Base-by-base conservation (phyloP, 495 filamentous ascomycete genomes). In the Tuber melanosporum region DNA sequence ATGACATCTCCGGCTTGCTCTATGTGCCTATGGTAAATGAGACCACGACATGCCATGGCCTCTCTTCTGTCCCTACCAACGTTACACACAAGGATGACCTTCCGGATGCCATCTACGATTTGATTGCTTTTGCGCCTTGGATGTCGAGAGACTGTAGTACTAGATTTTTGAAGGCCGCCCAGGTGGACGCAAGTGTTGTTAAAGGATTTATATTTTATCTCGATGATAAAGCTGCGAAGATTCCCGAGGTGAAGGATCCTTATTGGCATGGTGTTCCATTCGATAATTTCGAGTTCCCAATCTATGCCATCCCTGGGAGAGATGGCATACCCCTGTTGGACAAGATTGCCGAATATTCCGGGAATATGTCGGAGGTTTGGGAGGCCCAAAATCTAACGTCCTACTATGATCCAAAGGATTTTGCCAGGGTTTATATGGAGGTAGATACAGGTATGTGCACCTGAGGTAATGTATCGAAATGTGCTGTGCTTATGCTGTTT, bases 111-210 rank as follows among this genome's bases (percentile, higher is more conserved):
- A 88, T 89, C 83, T 85, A 82, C 71, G 76, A 77, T 46, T 85
- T 88, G 70, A 89, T 97, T 62, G 94, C 90, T 32, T 84, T 97
- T n/a, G 94, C 91, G 14, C 95, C 95, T n/a, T 98, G 95, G 95
- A 86, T 94, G 46, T 91, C 86, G 69, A 85, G 84, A 3, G 84
- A 88, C 36, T 98, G 95, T 77, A 90, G 92, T 14, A 83, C 86
- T 66, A 87, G 89, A 46, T 97, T 92, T 82, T 84, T 98, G 43
- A 83, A 85, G 17, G 87, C 92, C 36, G 91, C 92, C 17, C 85
- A 85, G 39, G 73, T 82, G 8, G 89, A 89, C 45, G 87, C 88
- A 20, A 76, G 73, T 5, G 74, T 41, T 42, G 84, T 90, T 0
- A 86, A 88, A 49, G 92, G 89, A 0, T 89, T 98, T 78, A 83